Evolutionary conservation across 805 yeast species (phyloP), one percentile per base, ranked within the genome.

Genomic region (Henningerozyma blattae): DNA sequence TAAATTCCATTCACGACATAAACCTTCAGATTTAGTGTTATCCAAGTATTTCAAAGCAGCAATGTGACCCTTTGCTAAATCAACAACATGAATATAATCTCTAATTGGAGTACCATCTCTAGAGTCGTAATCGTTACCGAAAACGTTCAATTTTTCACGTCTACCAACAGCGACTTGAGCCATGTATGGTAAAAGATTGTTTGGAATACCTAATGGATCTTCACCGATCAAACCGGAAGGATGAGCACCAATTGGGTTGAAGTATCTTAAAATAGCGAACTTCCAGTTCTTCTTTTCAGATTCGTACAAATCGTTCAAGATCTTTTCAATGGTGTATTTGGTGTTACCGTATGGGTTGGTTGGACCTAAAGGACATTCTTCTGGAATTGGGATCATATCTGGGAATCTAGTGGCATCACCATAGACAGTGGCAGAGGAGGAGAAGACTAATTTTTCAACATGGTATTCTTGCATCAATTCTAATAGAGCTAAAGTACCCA

Each of bases 241-340:
- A 51, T 82, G 93, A 14, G 91, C 89, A 26, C 93, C 93, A 43
- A 80, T 78, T 24, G 93, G 91, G 50, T 82, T 81, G 62, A 80
- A 82, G 58, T 81, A 83, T 37, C 91, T 68, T 47, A 83, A 61
- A 32, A 80, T 65, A 4, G 86, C 89, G 27, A 65, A 56, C 28
- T 61, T 60, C 75, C 75, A 70, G 3, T 28, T 18, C 7, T 42
- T 37, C 16, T 37, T 39, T 18, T 68, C 67, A 29, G 74, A 64
- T 4, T 56, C 45, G 44, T 70, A 61, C 18, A 72, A 55, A 50
- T 77, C 86, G 22, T 66, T 58, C 39, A 75, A 57, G 35, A 78
- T 68, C 35, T 68, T 63, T 57, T 82, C 93, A 39, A 77, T 75
- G 42, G 72, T 59, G 34, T 63, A 58, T 60, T 82, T 82, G 35